Conservation (phyloP, 2,329 filamentous ascomycete genomes). For the Penicillium hesseltinei region DNA sequence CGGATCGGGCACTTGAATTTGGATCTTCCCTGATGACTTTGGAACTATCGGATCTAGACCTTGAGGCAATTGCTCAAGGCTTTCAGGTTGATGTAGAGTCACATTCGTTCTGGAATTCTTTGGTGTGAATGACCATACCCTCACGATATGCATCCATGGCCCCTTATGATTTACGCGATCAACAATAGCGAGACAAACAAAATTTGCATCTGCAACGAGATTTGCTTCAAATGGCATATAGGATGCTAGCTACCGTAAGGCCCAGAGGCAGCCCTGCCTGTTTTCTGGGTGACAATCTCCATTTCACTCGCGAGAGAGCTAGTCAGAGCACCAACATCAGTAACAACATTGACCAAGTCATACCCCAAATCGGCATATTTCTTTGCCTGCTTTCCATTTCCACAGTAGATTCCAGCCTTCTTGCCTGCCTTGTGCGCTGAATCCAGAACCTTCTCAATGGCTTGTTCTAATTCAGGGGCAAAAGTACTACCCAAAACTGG, state of each 20-base stretch:
- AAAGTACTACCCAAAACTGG: background rate
- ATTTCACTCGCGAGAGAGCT: conserved; percentile 2
- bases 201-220: background rate
- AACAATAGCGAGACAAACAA: background rate
- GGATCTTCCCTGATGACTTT: conserved; percentile 16
- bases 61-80: conserved; percentile 29
- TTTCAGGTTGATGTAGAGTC: conserved; percentile 26
- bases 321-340: conserved; percentile 1
- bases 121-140: conserved; percentile 5
- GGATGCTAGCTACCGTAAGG: conserved; percentile 1
- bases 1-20: conserved; percentile 6
- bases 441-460: background rate
- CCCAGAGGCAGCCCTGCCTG: background rate
- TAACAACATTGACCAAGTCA: background rate
- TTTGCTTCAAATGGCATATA: background rate
- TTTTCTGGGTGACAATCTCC: background rate
- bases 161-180: background rate
- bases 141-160: background rate
- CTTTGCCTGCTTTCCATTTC: background rate
- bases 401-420: background rate
- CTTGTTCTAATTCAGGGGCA: background rate
- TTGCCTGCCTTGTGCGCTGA: background rate
- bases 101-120: conserved; percentile 22
- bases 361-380: background rate
- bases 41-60: conserved; percentile 26